Evolutionary conservation across 1,284 basidiomycete species (phyloP).

Genomic region (Mycena sp.): DNA sequence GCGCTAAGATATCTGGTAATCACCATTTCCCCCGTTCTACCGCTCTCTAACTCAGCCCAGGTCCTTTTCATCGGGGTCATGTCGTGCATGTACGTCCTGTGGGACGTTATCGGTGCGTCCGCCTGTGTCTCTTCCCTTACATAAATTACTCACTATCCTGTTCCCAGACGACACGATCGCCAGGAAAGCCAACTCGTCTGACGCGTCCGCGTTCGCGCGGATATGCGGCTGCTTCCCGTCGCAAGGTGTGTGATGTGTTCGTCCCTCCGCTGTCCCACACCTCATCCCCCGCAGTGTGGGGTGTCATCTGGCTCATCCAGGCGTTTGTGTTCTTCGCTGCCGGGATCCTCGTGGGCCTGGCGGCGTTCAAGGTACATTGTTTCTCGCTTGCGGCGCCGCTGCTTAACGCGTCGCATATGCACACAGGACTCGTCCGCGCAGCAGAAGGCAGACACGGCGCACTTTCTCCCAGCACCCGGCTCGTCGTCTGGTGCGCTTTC

Average conservation of each 20-base stretch:
- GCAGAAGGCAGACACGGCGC: constrained; percentile 58
- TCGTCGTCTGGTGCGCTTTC: constrained; percentile 49
- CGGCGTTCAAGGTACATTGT: constrained; percentile 80
- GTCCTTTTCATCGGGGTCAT: constrained; percentile 77
- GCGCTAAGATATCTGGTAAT: constrained; percentile 80
- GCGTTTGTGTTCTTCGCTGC: constrained; percentile 85
- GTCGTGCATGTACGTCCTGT: constrained; percentile 79
- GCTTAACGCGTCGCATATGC: neutral
- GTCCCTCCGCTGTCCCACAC: constrained; percentile 6
- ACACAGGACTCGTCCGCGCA: constrained; percentile 62
- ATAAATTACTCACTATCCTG: constrained; percentile 20
- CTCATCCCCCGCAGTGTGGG: constrained; percentile 68
- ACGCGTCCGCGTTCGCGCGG: constrained; percentile 90
- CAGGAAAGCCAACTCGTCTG: constrained; percentile 91
- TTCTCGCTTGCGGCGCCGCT: constrained; percentile 9
- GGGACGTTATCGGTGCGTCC: constrained; percentile 84
- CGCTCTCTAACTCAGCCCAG: constrained; percentile 57
- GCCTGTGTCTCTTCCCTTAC: neutral
- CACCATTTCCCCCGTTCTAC: constrained; percentile 16
- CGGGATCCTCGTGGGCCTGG: constrained; percentile 86
- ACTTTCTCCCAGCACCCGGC: constrained; percentile 75
- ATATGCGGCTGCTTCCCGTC: constrained; percentile 86
- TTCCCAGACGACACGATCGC: constrained; percentile 85
- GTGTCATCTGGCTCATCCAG: constrained; percentile 89
- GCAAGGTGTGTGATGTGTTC: constrained; percentile 52